These are phyloP conservation scores for Anethum foeniculum DNA, from an alignment of 140 eudicot species.

Conservation along the genomic window DNA sequence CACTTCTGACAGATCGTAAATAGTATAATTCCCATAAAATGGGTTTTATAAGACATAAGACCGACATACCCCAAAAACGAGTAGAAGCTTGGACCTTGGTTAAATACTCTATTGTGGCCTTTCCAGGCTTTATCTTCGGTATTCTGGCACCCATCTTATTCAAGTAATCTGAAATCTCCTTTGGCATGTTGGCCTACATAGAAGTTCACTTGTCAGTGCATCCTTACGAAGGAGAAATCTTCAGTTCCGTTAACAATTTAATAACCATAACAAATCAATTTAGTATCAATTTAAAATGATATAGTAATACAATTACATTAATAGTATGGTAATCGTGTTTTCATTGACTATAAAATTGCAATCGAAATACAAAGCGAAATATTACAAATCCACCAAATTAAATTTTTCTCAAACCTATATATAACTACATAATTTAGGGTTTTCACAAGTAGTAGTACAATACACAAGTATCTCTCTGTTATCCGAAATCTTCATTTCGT, in stretches of 20 bases:
- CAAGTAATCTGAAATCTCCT: conserved; percentile 89
- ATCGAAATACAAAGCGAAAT: background rate
- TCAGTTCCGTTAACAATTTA: background rate
- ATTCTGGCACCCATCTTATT: conserved; percentile 98
- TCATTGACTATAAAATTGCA: background rate
- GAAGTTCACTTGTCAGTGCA: conserved; percentile 8
- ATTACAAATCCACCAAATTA: background rate
- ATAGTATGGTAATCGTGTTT: background rate
- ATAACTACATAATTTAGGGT: background rate
- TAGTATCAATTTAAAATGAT: background rate
- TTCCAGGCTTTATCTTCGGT: conserved; percentile 91
- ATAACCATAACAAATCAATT: background rate
- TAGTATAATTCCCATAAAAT: background rate
- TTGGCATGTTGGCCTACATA: conserved; percentile 94
- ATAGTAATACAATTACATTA: background rate
- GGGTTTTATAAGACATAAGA: background rate
- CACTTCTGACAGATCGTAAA: background rate
- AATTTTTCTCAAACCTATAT: background rate
- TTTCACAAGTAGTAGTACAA: background rate
- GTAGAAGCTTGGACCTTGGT: conserved; percentile 94
- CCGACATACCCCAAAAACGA: conserved; percentile 85
- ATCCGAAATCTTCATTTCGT: too few relatives aligned
- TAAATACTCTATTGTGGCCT: conserved; percentile 81
- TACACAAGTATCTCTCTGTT: background rate
- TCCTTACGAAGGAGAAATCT: background rate